Evolutionary conservation across 352 stramenopile genomes (phyloP).

Genomic region (Phytophthora boehmeriae): DNA sequence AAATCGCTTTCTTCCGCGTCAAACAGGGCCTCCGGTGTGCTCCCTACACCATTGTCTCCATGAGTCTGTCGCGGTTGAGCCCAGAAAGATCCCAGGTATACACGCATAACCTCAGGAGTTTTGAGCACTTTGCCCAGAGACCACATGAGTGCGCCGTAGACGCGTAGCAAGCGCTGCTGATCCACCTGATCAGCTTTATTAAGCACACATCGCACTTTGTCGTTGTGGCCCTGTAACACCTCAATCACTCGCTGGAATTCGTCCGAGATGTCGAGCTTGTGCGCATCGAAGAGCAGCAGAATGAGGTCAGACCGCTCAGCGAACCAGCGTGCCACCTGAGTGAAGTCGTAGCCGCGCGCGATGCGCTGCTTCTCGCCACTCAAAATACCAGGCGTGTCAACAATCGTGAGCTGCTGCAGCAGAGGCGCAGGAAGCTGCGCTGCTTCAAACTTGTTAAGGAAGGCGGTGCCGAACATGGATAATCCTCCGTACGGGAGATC

Average conservation of each 20-base stretch:
- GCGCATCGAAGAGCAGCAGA: constrained; percentile 98
- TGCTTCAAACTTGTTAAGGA: constrained; percentile 98
- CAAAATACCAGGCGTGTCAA: constrained; percentile 99
- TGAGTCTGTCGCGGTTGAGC: constrained; percentile 88
- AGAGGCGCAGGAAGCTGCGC: constrained; percentile 94
- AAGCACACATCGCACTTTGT: constrained; percentile 98
- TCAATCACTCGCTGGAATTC: constrained; percentile 99
- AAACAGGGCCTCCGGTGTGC: constrained; percentile 87
- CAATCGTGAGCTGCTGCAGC: constrained; percentile 95
- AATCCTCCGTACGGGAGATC: constrained; percentile 95
- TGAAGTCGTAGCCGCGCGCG: constrained; percentile 97
- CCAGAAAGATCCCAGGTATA: constrained; percentile 99
- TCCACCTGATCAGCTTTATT: constrained; percentile 99
- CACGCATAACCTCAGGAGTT: constrained; percentile 97
- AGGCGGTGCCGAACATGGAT: constrained; percentile 97
- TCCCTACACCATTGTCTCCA: constrained; percentile 69
- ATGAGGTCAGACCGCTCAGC: constrained; percentile 97
- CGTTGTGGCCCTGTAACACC: constrained; percentile 95
- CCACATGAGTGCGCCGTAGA: constrained; percentile 98
- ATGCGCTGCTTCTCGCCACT: constrained; percentile 98
- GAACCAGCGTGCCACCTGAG: constrained; percentile 92
- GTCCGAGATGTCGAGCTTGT: constrained; percentile 99
- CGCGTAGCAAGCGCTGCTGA: constrained; percentile 96
- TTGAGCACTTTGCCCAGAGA: constrained; percentile 98
- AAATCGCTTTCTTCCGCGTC: constrained; percentile 97